Evolutionary conservation across 108 stramenopile genomes (phyloP), one percentile per base, ranked within the genome.

Genomic region (Nannochloropsis oceanica): DNA sequence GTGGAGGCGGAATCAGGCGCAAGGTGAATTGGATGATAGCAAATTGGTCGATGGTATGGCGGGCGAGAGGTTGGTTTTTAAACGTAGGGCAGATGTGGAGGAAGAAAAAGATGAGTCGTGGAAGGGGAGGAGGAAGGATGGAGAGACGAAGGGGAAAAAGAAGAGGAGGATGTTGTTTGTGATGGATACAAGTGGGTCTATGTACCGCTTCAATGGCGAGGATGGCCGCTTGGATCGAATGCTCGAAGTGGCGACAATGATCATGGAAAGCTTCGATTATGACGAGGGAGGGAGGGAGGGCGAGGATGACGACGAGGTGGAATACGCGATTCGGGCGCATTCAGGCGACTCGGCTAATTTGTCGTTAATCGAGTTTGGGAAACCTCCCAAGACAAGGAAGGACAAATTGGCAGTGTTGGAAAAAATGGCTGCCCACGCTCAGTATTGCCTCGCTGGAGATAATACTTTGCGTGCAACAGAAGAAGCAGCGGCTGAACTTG

Each of bases 181-280:
- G 34, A 85, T 96, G 43, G 96, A 97, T 83, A 85, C 91, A 2
- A 91, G 90, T 18, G 96, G 92, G 26, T 91, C 90, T 22, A 97
- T 97, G 96, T 97, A 96, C 87, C 87, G 96, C 25, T 97, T 97
- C 85, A 95, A 96, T 88, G 89, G 93, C 43, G 91, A 93, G 84
- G 96, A 97, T 86, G 86, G 91, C 43, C 92, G 96, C 44, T 89
- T 96, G 11, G 85, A 93, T 43, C 92, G 94, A 44, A 88, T 89
- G 25, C 85, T 96, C 79, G 96, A 97, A 84, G 94, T 94, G 22
- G 89, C 93, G 5, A 50, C 92, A 73, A 90, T 97, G 92, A 88
- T 97, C 83, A 97, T 97, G 96, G 95, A 96, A 87, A 84, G 86
- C 18, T 90, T 96, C 25, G 87, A 87, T 2, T 92, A 90, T 20